Base-by-base conservation (phyloP, 345 rosid genomes). In the Geranium rotundifolium region DNA sequence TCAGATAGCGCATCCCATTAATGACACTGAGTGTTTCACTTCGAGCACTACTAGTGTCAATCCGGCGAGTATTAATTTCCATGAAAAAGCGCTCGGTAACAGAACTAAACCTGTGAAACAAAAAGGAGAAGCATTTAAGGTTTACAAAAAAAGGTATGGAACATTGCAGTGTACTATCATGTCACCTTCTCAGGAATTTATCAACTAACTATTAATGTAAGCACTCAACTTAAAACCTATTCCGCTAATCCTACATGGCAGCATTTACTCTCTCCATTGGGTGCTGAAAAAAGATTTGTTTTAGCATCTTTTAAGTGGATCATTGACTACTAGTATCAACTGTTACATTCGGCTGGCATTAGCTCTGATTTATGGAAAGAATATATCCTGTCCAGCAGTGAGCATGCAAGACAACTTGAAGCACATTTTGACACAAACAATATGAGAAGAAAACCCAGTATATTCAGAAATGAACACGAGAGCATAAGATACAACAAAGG, bases 1-100 rank as follows among this genome's bases (percentile, higher is more conserved):
- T 90, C 65, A 93, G 79, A 83, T 93, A 93, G 60, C 97, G 97
- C 99, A 93, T 87, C 65, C 99, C 97, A 81, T 90, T 93, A 58
- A 93, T 90, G 64, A 93, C 83, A 67, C 96, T 88, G 29, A 93
- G 90, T 63, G 92, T 82, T 74, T 90, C 99, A 76, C 95, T 88
- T 79, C 97, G 85, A 49, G 88, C 89, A 76, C 80, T 81, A 79
- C 76, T 90, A 58, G 82, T 77, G 66, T 93, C 99, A 69, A 82
- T 77, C 63, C 90, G 86, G 67, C 99, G 99, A 59, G 84, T 80
- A 78, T 86, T 93, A 66, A 90, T 77, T 74, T 93, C 95, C 95
- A 84, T 89, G 70, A 90, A 90, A 75, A 88, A 93, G 59, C 84
- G 96, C 79, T 93, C 99, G 64, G 99, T 93, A 64, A 86, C 91